Evolutionary conservation across 2,329 filamentous ascomycete genomes (phyloP), one percentile per base, ranked within the genome.

Genomic region (Pezicula carpinea): DNA sequence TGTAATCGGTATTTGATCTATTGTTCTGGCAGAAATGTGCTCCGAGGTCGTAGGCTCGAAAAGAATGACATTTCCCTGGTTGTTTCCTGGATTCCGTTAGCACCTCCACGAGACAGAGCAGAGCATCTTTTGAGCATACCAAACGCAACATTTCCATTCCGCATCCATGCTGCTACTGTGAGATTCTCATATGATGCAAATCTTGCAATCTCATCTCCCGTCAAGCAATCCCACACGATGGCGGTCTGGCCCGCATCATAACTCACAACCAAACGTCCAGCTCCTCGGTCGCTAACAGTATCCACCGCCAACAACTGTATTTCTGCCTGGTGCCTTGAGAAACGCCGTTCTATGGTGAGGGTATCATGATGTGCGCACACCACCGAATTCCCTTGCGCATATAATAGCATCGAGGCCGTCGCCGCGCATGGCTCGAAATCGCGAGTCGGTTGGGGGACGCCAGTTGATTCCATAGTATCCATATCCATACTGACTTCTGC

Each of bases 211-310:
- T 96, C 90, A 50, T 90, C 83, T 41, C 93, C 93, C 0, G 89
- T 95, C 70, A 95, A 82, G 51, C 96, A 76, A 68, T 99, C 92
- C 93, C 93, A 99, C 6, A 97, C 89, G 62, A 97, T 96, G 4
- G 91, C 89, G 1, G 89, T 96, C 66, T 92, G 88, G 32, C 89
- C 85, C 15, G 80, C 80, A 73, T 99, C 93, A 61, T 96, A 96
- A 70, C 90, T 97, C 52, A 96, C 89, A 2, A 95, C 90, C 50
- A 95, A 70, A 53, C 91, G 78, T 22, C 92, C 93, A 1, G 85
- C 84, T 3, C 91, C 91, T 51, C 82, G 73, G 57, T 96, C 91
- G 66, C 91, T 96, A 47, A 88, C 82, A 62, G 91, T 97, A 66
- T 99, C 93, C 44, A 95, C 90, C 1, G 85, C 84, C 46, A 99